phyloP scores from a whole-genome alignment of 345 rosid genomes.

The rapeseed (Brassica napus) region DNA sequence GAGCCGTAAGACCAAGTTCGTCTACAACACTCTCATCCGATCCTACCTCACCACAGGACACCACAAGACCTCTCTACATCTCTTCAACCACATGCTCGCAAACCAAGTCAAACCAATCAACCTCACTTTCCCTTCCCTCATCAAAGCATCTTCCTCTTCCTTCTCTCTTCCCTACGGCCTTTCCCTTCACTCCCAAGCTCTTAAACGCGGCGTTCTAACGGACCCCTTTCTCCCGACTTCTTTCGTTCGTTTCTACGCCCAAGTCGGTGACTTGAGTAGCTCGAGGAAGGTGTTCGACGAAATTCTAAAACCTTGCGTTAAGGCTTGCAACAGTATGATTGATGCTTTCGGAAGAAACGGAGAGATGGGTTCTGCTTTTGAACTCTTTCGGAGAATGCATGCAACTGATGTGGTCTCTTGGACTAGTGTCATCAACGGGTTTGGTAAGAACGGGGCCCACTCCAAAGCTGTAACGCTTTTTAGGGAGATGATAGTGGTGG shows the following conservation, averaged over 20 bases:
- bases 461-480: conserved; percentile 48
- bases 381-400: conserved; percentile 51
- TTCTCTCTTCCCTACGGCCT: conserved; percentile 44
- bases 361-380: conserved; percentile 53
- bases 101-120: conserved; percentile 46
- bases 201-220: conserved; percentile 47
- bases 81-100: conserved; percentile 65
- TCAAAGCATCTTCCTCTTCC: conserved; percentile 48
- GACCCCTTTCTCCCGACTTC: conserved; percentile 67
- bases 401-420: conserved; percentile 65
- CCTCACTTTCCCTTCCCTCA: conserved; percentile 72
- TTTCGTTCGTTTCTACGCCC: conserved; percentile 47
- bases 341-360: conserved; percentile 66
- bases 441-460: conserved; percentile 46
- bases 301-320: conserved; percentile 48
- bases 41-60: conserved; percentile 55
- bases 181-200: conserved; percentile 56
- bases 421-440: conserved; percentile 73
- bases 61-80: conserved; percentile 39
- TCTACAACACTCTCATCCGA: conserved; percentile 64
- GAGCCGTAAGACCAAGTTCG: conserved; percentile 46
- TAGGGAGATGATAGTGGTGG: conserved; percentile 47
- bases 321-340: conserved; percentile 59
- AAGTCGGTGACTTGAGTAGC: conserved; percentile 30
- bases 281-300: conserved; percentile 62